A percentile compares a stretch with the other conserved stretches of the same genome.
Evolutionary conservation across 345 rosid species (phyloP).

Genomic region (Populus tremula): DNA sequence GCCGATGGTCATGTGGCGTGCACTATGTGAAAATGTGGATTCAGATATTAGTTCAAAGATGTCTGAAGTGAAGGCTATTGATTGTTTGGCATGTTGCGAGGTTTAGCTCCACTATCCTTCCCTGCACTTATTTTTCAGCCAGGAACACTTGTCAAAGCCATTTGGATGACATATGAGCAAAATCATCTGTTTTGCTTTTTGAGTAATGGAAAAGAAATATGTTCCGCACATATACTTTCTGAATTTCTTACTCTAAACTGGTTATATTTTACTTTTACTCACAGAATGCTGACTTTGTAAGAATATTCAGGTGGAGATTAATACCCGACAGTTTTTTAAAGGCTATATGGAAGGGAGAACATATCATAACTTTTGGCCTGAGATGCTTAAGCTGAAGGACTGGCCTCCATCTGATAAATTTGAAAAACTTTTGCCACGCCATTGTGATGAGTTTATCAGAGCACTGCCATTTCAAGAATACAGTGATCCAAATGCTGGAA

Average conservation of each 20-base stretch:
- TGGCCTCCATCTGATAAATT: constrained; percentile 96
- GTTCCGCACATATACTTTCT: neutral
- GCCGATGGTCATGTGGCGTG: constrained; percentile 96
- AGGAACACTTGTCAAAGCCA: constrained; percentile 1
- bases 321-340: constrained; percentile 61
- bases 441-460: constrained; percentile 78
- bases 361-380: constrained; percentile 77
- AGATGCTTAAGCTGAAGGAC: constrained; percentile 91
- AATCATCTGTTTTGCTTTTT: neutral
- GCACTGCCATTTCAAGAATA: constrained; percentile 84
- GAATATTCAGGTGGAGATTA: constrained; percentile 59
- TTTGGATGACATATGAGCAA: neutral
- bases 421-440: constrained; percentile 83
- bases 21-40: constrained; percentile 55
- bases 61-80: constrained; percentile 69
- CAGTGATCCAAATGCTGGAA: constrained; percentile 65
- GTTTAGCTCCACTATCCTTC: constrained; percentile 23
- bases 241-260: neutral
- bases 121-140: neutral
- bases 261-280: neutral
- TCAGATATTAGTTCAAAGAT: constrained; percentile 41
- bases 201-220: neutral
- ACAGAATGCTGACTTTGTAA: constrained; percentile 12
- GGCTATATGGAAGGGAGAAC: constrained; percentile 77
- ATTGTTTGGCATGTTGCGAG: constrained; percentile 76